phyloP scores from a whole-genome alignment of 2,329 filamentous ascomycete genomes.

The Pestalotiopsis sp. region DNA sequence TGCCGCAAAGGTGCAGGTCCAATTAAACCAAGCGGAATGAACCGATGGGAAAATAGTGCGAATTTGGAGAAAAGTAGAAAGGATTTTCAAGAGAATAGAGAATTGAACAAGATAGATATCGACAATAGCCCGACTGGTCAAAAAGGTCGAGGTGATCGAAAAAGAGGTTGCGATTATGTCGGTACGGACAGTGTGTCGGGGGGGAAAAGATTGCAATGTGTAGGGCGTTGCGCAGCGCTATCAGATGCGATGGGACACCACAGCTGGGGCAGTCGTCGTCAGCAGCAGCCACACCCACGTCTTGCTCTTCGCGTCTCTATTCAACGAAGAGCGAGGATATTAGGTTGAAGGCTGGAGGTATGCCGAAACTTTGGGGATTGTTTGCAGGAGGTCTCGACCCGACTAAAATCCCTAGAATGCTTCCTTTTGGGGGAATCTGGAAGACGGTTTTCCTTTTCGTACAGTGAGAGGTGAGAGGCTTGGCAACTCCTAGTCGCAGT shows the following conservation, averaged over 20 bases:
- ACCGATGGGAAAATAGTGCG: neutral
- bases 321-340: neutral
- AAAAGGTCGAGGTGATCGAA: neutral
- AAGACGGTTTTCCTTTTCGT: neutral
- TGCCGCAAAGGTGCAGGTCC: neutral
- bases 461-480: neutral
- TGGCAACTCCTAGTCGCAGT: constrained; percentile 20
- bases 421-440: neutral
- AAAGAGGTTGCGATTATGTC: neutral
- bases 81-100: neutral
- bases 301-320: neutral
- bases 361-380: neutral
- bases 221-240: neutral
- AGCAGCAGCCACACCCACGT: neutral
- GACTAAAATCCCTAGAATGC: neutral
- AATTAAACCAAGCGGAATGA: constrained; percentile 1
- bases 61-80: neutral
- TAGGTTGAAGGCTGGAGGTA: neutral
- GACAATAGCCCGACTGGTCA: neutral
- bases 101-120: neutral
- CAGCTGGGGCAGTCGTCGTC: neutral
- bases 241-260: neutral
- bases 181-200: neutral
- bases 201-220: neutral
- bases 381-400: neutral